These are phyloP conservation scores for Lepidium aucheri DNA, from an alignment of 345 rosid species.

Conservation along the genomic window DNA sequence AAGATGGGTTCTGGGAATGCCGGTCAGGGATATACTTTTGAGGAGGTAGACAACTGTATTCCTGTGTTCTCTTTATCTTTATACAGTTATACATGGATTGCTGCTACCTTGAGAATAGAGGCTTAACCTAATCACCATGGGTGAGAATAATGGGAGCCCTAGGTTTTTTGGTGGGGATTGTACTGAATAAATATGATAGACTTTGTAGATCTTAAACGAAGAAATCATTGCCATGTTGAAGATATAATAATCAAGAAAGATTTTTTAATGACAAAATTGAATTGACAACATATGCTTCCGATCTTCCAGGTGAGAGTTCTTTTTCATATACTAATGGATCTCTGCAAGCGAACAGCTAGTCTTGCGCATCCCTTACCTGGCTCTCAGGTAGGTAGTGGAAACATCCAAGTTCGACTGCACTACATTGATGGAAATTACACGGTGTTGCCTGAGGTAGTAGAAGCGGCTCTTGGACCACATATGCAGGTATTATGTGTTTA, in stretches of 20 bases:
- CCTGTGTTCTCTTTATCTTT: not conserved
- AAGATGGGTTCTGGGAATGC: conserved; percentile 96
- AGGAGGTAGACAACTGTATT: conserved; percentile 52
- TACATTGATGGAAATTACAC: conserved; percentile 96
- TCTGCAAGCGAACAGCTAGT: conserved; percentile 74
- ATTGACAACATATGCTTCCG: conserved; percentile 3
- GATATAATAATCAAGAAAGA: not conserved
- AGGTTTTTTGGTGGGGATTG: not conserved
- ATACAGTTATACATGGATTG: not conserved
- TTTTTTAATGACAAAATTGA: not conserved
- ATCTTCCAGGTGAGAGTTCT: conserved; percentile 83
- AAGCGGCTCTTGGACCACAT: conserved; percentile 98
- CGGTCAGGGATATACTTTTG: conserved; percentile 98
- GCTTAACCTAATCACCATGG: conserved; percentile 4
- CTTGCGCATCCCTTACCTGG: conserved; percentile 76
- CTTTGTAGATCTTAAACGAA: not conserved
- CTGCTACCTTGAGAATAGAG: not conserved
- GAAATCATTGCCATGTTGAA: conserved; percentile 1
- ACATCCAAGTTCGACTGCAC: conserved; percentile 94
- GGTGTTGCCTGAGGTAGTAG: conserved; percentile 97
- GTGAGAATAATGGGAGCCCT: conserved; percentile 3
- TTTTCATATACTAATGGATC: conserved; percentile 96
- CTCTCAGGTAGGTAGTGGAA: conserved; percentile 88
- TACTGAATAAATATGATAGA: not conserved
- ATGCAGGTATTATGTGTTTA: conserved; percentile 72